Conservation (phyloP, 2,329 filamentous ascomycete species). For the Orbilia oligospora region DNA sequence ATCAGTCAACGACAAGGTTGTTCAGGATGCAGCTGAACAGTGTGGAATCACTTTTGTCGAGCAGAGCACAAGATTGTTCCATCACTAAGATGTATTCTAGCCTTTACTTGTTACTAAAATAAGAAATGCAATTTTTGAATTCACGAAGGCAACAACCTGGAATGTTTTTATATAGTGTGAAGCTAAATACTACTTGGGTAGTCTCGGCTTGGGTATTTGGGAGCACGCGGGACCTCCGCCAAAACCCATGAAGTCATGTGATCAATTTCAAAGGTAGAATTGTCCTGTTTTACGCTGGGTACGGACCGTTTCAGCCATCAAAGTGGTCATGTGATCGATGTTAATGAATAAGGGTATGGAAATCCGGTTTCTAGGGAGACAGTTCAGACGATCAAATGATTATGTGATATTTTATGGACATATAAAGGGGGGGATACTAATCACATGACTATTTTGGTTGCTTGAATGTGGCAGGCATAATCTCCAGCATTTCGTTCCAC, state of each 20-base stretch:
- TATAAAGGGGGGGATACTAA: too few species aligned
- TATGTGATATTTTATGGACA: neutral
- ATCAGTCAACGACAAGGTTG: conserved; percentile 85
- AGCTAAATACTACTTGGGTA: too few species aligned
- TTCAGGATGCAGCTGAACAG: conserved; percentile 91
- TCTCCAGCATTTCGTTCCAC: neutral
- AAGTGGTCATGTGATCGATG: neutral
- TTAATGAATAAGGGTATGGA: too few species aligned
- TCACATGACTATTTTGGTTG: too few species aligned
- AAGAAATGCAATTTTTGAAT: neutral
- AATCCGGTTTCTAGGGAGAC: too few species aligned
- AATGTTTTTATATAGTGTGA: neutral
- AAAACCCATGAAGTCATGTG: too few species aligned
- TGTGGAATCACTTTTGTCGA: conserved; percentile 94
- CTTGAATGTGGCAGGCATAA: too few species aligned
- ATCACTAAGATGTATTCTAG: conserved; percentile 78
- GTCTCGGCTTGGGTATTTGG: too few species aligned
- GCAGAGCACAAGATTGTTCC: conserved; percentile 93
- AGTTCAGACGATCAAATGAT: neutral
- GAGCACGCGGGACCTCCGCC: too few species aligned
- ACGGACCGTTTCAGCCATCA: neutral
- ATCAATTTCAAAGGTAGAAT: too few species aligned
- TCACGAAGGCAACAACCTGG: neutral
- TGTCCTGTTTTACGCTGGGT: too few species aligned
- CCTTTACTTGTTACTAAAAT: conserved; percentile 1